These are phyloP conservation scores for Tetratostichococcus sp. DNA, from an alignment of 139 green algal species.

Conservation along the genomic window DNA sequence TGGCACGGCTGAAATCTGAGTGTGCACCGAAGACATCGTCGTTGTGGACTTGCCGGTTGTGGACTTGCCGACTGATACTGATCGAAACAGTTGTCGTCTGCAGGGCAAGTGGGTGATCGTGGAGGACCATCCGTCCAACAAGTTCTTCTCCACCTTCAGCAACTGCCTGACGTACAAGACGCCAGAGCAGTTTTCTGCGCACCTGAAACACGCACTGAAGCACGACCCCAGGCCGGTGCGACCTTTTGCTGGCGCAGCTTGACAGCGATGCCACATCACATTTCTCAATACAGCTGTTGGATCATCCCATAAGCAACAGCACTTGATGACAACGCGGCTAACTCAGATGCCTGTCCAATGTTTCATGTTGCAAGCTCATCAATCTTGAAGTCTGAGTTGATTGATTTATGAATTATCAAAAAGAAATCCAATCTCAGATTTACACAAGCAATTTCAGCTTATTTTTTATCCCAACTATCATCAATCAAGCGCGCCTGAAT, in stretches of 20 bases:
- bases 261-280: no score
- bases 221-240: constrained; percentile 58
- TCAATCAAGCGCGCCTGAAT: constrained; percentile 25
- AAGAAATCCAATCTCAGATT: constrained; percentile 20
- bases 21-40: no score
- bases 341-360: no score
- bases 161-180: constrained; percentile 73
- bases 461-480: constrained; percentile 35
- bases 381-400: no score
- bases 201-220: constrained; percentile 66
- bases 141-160: constrained; percentile 89
- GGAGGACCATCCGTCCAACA: constrained; percentile 92
- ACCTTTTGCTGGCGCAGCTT: no score
- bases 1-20: no score
- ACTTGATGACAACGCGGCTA: no score
- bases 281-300: no score
- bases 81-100: not conserved
- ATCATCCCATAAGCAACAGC: no score
- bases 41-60: no score
- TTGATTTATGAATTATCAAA: constrained; percentile 34
- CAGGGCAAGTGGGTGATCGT: constrained; percentile 94
- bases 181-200: constrained; percentile 81
- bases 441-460: constrained; percentile 20
- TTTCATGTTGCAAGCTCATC: no score
- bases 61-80: no score